Evolutionary conservation across 495 filamentous ascomycete genomes (phyloP), one percentile per base, ranked within the genome.

Genomic region (Penicillium crystallinum): DNA sequence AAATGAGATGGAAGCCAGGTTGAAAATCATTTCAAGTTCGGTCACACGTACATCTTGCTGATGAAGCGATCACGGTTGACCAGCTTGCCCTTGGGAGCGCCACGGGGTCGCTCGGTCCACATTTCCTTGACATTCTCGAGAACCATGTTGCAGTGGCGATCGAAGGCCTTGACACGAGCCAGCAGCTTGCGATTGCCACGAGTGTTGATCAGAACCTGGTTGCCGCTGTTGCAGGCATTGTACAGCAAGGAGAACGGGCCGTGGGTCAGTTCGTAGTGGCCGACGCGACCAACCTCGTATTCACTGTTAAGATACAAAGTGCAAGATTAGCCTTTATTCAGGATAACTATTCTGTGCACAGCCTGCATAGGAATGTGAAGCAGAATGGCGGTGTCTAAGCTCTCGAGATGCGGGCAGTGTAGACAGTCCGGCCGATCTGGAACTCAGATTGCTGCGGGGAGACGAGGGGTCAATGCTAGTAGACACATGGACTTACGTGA

Each of bases 11-110:
- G 23, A 46, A 37, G 41, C 40, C 25, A 31, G 42, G 8, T 39
- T 2, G n/a, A 18, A 42, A 11, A 34, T 42, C 27, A 10, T 2
- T 34, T 6, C 18, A 1, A n/a, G 18, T 18, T 47, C 17, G 10
- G 33, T 8, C 27, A 48, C 23, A 77, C 87, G 52, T 67, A 96
- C 93, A 98, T 90, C 78, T 98, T 98, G 79, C 89, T 95, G 62
- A 97, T 91, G 72, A 97, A 98, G 27, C 95, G 79, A 71, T 98
- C 93, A 81, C 97, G 97, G 74, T 98, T 97, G 33, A 96, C 88
- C 29, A 89, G 87, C 67, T 86, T 82, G 46, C 92, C 90, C 74
- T 90, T 91, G 75, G 88, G 87, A 22, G 90, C 90, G 56, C 90
- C 90, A 56, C 88, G 82, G 31, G 93, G 91, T 48, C 85, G 90